These are phyloP conservation scores for Rubia tinctorum DNA, from an alignment of 305 asterid genomes.

Conservation along the genomic window DNA sequence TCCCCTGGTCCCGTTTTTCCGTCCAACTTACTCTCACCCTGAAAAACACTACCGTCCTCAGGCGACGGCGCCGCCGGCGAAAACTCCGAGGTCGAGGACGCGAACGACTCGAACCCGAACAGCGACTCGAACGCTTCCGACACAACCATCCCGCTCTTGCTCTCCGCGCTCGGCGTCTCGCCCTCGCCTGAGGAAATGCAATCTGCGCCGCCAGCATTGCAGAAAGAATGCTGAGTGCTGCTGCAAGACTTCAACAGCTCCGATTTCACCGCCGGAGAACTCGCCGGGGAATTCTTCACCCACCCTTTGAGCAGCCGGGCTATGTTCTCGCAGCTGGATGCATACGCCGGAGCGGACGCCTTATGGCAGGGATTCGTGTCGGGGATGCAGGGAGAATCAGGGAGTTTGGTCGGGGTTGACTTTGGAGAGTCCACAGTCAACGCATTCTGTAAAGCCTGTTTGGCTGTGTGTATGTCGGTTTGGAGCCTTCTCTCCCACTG, in stretches of 20 bases:
- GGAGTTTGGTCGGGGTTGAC: not conserved
- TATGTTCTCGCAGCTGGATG: conserved; percentile 77
- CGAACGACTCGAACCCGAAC: conserved; percentile 54
- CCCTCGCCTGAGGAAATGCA: conserved; percentile 30
- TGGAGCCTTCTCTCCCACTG: conserved; percentile 90
- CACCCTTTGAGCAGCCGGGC: conserved; percentile 68
- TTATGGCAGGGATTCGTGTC: conserved; percentile 8
- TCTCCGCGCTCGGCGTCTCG: conserved; percentile 21
- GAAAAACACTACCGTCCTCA: conserved; percentile 27
- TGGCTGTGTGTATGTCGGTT: conserved; percentile 70
- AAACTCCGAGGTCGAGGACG: conserved; percentile 51
- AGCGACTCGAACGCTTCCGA: conserved; percentile 49
- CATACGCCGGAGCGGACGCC: conserved; percentile 33
- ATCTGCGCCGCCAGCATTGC: conserved; percentile 17
- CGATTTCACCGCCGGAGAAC: conserved; percentile 10
- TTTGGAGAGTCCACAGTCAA: conserved; percentile 31
- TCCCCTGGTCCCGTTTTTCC: conserved; percentile 21
- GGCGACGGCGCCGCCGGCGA: conserved; percentile 37
- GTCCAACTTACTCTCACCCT: conserved; percentile 33
- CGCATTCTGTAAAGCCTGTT: conserved; percentile 84
- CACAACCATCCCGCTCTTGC: conserved; percentile 32
- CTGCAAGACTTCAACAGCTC: conserved; percentile 30
- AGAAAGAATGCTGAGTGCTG: conserved; percentile 41
- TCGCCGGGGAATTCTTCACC: conserved; percentile 33
- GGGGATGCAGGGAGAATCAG: conserved; percentile 3